Conservation (phyloP, 352 stramenopile genomes). For the Globisporangium canariense region DNA sequence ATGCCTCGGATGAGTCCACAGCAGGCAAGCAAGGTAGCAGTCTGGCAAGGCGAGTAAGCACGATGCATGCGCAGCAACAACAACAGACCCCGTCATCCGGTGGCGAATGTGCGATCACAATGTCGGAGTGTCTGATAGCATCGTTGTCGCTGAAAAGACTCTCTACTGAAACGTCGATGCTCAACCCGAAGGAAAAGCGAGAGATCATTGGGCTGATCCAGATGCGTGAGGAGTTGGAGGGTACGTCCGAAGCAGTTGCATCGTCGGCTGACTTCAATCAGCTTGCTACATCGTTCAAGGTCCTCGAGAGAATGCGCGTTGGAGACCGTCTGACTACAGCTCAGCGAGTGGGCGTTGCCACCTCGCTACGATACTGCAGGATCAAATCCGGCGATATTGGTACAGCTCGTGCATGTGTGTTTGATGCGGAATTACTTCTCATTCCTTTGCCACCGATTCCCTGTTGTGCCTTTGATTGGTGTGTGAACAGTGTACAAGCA, state of each 20-base stretch:
- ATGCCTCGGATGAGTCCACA: background rate
- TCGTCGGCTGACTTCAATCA: conserved; percentile 11
- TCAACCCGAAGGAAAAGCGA: conserved; percentile 17
- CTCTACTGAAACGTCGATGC: background rate
- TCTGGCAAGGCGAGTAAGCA: conserved; percentile 2
- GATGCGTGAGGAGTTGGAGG: conserved; percentile 16
- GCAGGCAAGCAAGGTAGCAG: background rate
- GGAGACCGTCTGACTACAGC: conserved; percentile 17
- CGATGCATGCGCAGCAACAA: background rate
- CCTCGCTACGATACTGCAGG: conserved; percentile 23
- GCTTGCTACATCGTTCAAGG: conserved; percentile 22
- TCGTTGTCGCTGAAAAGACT: conserved; percentile 14
- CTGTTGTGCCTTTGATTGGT: background rate
- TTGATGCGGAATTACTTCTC: background rate
- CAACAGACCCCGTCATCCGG: background rate
- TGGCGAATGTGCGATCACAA: conserved; percentile 25
- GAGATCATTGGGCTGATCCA: conserved; percentile 24
- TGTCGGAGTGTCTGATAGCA: conserved; percentile 37
- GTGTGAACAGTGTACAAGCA: conserved; percentile 27
- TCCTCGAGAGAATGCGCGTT: conserved; percentile 31
- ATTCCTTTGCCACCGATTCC: background rate
- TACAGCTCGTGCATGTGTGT: conserved; percentile 2
- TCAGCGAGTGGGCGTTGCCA: conserved; percentile 22
- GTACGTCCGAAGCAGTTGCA: background rate
- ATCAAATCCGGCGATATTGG: conserved; percentile 21